Evolutionary conservation across 2,329 filamentous ascomycete genomes (phyloP).

Genomic region (Cordyceps fumosorosea): DNA sequence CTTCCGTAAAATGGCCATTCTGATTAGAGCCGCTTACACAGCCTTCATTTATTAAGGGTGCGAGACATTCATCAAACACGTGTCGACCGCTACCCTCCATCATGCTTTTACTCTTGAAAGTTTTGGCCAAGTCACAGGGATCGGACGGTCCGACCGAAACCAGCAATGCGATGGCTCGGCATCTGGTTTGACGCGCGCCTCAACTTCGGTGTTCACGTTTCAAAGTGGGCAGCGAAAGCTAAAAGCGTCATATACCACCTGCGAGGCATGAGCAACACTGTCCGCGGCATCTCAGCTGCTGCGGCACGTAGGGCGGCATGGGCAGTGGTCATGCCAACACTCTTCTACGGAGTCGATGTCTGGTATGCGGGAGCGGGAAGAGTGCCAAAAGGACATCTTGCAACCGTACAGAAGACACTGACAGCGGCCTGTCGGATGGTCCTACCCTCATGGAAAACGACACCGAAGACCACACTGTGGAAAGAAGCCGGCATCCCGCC

Average conservation of each 20-base stretch:
- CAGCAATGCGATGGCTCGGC: slow-evolving; percentile 18
- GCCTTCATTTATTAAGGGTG: too few species aligned
- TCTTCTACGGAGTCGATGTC: slow-evolving; percentile 12
- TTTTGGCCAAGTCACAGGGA: neutral
- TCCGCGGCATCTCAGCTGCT: slow-evolving; percentile 7
- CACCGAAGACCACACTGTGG: too few species aligned
- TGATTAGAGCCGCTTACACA: too few species aligned
- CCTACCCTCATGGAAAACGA: too few species aligned
- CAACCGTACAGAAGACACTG: too few species aligned
- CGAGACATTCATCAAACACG: too few species aligned
- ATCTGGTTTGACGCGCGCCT: slow-evolving; percentile 17
- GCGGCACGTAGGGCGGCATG: slow-evolving; percentile 6
- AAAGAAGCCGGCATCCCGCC: too few species aligned
- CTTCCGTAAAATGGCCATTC: too few species aligned
- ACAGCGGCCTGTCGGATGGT: too few species aligned
- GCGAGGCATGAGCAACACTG: slow-evolving; percentile 10
- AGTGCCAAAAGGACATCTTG: neutral
- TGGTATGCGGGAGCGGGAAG: slow-evolving; percentile 9
- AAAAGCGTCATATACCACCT: slow-evolving; percentile 13
- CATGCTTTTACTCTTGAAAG: too few species aligned
- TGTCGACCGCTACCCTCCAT: too few species aligned
- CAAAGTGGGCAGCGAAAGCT: slow-evolving; percentile 16
- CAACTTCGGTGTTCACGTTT: slow-evolving; percentile 15
- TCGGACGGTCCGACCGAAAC: neutral
- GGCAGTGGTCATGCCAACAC: slow-evolving; percentile 10